Base-by-base conservation (phyloP, 140 eudicot genomes). In the Ambrosia hybrid region DNA sequence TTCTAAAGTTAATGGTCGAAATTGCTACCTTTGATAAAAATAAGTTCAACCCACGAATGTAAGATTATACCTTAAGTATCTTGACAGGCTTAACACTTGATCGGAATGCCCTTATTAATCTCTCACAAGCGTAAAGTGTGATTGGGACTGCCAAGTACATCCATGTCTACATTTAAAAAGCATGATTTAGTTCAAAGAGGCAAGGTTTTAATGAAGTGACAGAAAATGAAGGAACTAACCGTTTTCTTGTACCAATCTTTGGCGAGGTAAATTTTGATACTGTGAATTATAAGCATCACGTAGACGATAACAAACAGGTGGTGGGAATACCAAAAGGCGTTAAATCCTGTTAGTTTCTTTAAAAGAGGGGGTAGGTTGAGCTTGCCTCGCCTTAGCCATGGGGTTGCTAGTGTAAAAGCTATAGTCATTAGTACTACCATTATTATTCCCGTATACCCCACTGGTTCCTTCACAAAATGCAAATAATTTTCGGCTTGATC, bases 301-400 rank as follows among this genome's bases (percentile, higher is more conserved):
- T 95, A 95, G 80, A 91, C 96, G 21, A 95, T 72, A 70, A 77
- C 92, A 15, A 87, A 81, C 69, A 95, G 94, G 70, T 95, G 99
- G 79, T 95, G 99, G 14, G 99, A 95, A 65, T 88, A 91, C 99
- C 99, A 95, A 58, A 95, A 95, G 5, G 99, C 96, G 55, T 95
- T 95, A 75, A 91, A 95, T 26, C 99, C 97, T 5, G 99, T 92
- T 48, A 95, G 70, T 70, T 87, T 80, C 76, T 83, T 86, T n/a
- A 88, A 85, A 11, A 96, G 87, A 4, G 85, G 51, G 51, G 99
- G 99, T 71, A 91, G 79, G 77, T 86, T 95, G 73, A 91, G 81
- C 10, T 76, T 62, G 57, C 85, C 85, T 68, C 72, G 84, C 64
- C 99, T 73, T 60, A 95, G 84, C 60, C 77, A 57, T 46, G 89